phyloP scores from a whole-genome alignment of 306 rosid genomes.

The barrel medic (Medicago truncatula) region MtrunA17r5.0-ANR NC_053048.1:45350501-45351000 shows the following conservation, averaged over 20 bases:
- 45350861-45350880: conserved; percentile 76
- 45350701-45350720: conserved; percentile 73
- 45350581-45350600: conserved; percentile 13
- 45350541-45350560: conserved; percentile 1
- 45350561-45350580: background rate
- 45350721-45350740: conserved; percentile 56
- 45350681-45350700: conserved; percentile 88
- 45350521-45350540: conserved; percentile 8
- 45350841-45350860: conserved; percentile 72
- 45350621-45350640: conserved; percentile 94
- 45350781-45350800: conserved; percentile 52
- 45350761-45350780: conserved; percentile 63
- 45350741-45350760: conserved; percentile 61
- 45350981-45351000: too few relatives aligned
- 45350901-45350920: background rate
- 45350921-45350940: conserved; percentile 24
- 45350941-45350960: conserved; percentile 1
- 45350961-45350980: too few relatives aligned
- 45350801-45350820: conserved; percentile 74
- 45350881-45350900: conserved; percentile 47
- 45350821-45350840: conserved; percentile 90
- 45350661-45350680: conserved; percentile 89
- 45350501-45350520: conserved; percentile 21
- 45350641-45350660: conserved; percentile 95
- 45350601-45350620: conserved; percentile 33